phyloP scores from a whole-genome alignment of 2,329 filamentous ascomycete genomes.

The Ophiocordyceps camponoti-saundersi region DNA sequence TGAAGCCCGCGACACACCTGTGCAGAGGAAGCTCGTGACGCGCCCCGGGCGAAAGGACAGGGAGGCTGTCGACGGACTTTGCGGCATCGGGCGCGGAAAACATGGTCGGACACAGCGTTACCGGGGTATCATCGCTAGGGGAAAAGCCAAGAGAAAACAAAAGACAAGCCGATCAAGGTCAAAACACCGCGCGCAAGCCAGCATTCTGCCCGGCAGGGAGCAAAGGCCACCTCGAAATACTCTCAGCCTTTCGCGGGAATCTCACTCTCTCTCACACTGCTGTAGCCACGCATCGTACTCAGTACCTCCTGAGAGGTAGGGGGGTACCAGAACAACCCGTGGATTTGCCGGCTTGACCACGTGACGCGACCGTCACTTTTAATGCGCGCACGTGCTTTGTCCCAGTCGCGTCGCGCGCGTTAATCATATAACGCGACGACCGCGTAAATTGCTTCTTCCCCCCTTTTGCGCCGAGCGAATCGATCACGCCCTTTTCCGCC shows the following conservation, averaged over 20 bases:
- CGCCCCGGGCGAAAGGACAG: conserved; percentile 31
- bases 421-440: conserved; percentile 5
- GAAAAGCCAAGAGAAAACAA: background rate
- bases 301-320: background rate
- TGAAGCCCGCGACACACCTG: conserved; percentile 22
- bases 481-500: background rate
- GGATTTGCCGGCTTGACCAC: conserved; percentile 6
- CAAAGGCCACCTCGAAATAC: background rate
- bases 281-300: conserved; percentile 7
- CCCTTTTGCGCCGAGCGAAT: background rate
- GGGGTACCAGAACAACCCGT: conserved; percentile 4
- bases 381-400: conserved; percentile 5
- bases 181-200: background rate
- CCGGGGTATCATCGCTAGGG: conserved; percentile 30
- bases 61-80: conserved; percentile 49
- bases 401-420: conserved; percentile 2
- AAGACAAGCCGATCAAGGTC: background rate
- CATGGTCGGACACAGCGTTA: conserved; percentile 32
- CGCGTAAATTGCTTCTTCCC: conserved; percentile 6
- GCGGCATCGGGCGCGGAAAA: conserved; percentile 39
- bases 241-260: background rate
- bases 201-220: background rate
- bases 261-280: background rate
- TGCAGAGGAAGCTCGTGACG: conserved; percentile 42
- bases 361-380: conserved; percentile 13